Percentiles rank a stretch among this genome's conserved stretches.
These are phyloP conservation scores for Jasminum sambac DNA, from an alignment of 257 asterid genomes.

Conservation along the genomic window DNA sequence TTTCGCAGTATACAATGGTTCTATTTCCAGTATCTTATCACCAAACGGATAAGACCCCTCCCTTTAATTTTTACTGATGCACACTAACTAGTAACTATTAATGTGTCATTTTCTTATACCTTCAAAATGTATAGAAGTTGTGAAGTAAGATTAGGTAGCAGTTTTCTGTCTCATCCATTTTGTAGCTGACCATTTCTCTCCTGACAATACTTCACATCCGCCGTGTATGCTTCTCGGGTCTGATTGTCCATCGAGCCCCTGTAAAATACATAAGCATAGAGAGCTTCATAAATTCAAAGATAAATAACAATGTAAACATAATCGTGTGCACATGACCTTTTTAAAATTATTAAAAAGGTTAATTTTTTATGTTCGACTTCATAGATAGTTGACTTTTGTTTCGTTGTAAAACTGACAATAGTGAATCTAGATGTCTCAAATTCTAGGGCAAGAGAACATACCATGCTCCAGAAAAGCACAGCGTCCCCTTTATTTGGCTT, in stretches of 20 bases:
- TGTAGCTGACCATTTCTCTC: conserved; percentile 95
- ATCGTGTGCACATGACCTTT: too few species aligned
- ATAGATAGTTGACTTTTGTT: not conserved
- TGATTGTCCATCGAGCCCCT: conserved; percentile 81
- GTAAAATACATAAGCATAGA: conserved; percentile 11
- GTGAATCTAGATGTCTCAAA: not conserved
- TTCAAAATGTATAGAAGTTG: not conserved
- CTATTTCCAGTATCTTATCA: not conserved
- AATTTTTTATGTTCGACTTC: not conserved
- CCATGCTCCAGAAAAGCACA: conserved; percentile 97
- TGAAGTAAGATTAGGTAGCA: conserved; percentile 26
- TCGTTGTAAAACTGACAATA: not conserved
- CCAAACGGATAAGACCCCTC: not conserved
- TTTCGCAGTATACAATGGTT: not conserved
- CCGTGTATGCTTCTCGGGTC: conserved; percentile 79
- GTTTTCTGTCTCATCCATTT: conserved; percentile 84
- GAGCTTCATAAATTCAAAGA: not conserved
- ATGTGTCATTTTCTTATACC: not conserved
- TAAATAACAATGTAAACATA: too few species aligned
- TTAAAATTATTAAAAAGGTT: too few species aligned
- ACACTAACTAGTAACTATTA: not conserved
- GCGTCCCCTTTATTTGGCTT: conserved; percentile 85
- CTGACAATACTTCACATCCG: conserved; percentile 75
- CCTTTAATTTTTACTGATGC: not conserved
- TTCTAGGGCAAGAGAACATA: conserved; percentile 33